Conservation (phyloP, 805 yeast species). For the Yamadazyma tumulicola region DNA sequence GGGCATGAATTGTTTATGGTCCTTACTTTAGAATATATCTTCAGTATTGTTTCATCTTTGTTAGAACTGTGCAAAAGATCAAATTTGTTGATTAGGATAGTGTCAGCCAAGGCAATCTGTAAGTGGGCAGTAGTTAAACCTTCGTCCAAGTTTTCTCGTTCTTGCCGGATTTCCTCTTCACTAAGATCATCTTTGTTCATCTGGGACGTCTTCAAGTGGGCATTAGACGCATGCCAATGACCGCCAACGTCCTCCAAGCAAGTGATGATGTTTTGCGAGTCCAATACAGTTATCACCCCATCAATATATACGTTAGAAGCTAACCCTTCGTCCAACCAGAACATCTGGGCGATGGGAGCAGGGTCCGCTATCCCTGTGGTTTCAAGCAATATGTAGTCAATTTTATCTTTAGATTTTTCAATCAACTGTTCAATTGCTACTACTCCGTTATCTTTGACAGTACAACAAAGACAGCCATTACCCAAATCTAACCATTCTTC, state of each 20-base stretch:
- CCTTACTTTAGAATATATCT: constrained; percentile 37
- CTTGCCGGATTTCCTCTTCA: constrained; percentile 27
- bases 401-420: constrained; percentile 62
- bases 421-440: constrained; percentile 88
- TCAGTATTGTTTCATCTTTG: constrained; percentile 16
- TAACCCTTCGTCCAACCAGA: constrained; percentile 93
- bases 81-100: constrained; percentile 71
- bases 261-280: constrained; percentile 59
- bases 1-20: constrained; percentile 70
- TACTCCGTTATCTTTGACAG: constrained; percentile 93
- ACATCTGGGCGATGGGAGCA: constrained; percentile 94
- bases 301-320: constrained; percentile 83
- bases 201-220: constrained; percentile 22
- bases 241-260: constrained; percentile 72
- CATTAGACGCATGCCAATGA: constrained; percentile 55
- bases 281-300: constrained; percentile 87
- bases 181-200: constrained; percentile 16
- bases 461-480: constrained; percentile 95
- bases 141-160: constrained; percentile 27
- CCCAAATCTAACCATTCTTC: constrained; percentile 97
- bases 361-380: constrained; percentile 98
- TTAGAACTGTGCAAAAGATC: constrained; percentile 40
- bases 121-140: constrained; percentile 79
- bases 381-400: constrained; percentile 89
- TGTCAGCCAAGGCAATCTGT: constrained; percentile 89